Evolutionary conservation across 2,329 filamentous ascomycete genomes (phyloP).

Genomic region (Bimuria novae-zelandiae): DNA sequence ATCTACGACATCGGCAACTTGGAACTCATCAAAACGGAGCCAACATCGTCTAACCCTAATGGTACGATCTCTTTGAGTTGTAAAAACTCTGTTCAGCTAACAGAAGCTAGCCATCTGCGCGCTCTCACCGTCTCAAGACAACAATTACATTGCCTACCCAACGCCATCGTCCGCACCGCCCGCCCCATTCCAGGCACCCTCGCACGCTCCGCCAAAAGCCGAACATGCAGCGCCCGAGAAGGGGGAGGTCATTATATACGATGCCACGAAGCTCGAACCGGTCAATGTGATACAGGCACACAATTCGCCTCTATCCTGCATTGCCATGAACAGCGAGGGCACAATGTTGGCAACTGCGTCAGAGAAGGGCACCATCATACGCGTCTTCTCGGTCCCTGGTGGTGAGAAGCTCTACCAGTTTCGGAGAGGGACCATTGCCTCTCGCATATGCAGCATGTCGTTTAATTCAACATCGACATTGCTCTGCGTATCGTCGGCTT

Average conservation of each 20-base stretch:
- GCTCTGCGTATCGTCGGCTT: constrained; percentile 92
- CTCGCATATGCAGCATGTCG: constrained; percentile 97
- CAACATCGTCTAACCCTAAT: constrained; percentile 89
- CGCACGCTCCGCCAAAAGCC: constrained; percentile 79
- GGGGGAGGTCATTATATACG: constrained; percentile 91
- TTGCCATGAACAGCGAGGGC: constrained; percentile 90
- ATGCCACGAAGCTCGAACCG: constrained; percentile 85
- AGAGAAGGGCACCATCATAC: constrained; percentile 96
- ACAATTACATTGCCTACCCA: constrained; percentile 94
- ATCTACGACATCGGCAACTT: constrained; percentile 99
- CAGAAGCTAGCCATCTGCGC: constrained; percentile 75
- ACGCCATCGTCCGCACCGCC: constrained; percentile 69
- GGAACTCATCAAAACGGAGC: constrained; percentile 89
- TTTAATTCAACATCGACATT: constrained; percentile 95
- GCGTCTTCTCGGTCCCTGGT: constrained; percentile 89
- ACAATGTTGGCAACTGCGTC: constrained; percentile 92
- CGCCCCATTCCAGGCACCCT: constrained; percentile 62
- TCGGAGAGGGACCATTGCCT: constrained; percentile 90
- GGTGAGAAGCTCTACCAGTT: constrained; percentile 97
- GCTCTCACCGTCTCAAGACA: constrained; percentile 90
- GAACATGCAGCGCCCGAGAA: constrained; percentile 82
- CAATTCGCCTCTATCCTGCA: constrained; percentile 84
- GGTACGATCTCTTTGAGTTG: constrained; percentile 51
- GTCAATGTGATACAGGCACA: constrained; percentile 96
- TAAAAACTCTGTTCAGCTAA: neutral